These are phyloP conservation scores for Zalerion maritima DNA, from an alignment of 495 filamentous ascomycete genomes.

Conservation along the genomic window DNA sequence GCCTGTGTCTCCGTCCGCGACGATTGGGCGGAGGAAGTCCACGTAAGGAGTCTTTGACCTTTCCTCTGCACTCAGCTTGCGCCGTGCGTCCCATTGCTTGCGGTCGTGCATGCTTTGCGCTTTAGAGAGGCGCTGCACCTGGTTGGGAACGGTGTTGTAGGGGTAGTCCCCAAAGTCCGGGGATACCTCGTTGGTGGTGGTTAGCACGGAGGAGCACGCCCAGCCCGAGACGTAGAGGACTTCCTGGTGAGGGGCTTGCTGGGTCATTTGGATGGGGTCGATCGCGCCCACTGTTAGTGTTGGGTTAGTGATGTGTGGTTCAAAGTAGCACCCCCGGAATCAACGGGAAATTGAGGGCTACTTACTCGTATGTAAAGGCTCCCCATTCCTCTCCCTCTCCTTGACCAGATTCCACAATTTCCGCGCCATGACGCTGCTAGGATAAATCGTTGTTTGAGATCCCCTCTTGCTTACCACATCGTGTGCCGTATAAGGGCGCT, in stretches of 20 bases:
- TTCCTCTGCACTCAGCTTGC: slow-evolving; percentile 58
- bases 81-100: slow-evolving; percentile 76
- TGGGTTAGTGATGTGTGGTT: background rate
- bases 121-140: slow-evolving; percentile 90
- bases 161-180: slow-evolving; percentile 97
- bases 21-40: slow-evolving; percentile 86
- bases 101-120: slow-evolving; percentile 94
- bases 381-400: slow-evolving; percentile 53
- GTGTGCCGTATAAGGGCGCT: slow-evolving; percentile 74
- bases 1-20: slow-evolving; percentile 96
- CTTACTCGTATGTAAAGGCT: slow-evolving; percentile 85
- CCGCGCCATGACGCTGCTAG: slow-evolving; percentile 81
- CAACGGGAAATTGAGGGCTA: too few relatives aligned
- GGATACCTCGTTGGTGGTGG: slow-evolving; percentile 89
- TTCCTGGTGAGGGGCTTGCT: slow-evolving; percentile 92
- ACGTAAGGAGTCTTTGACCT: slow-evolving; percentile 62
- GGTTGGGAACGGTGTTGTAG: slow-evolving; percentile 96
- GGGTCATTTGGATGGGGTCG: slow-evolving; percentile 97
- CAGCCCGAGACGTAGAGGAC: slow-evolving; percentile 91
- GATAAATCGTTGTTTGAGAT: slow-evolving; percentile 70
- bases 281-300: slow-evolving; percentile 70
- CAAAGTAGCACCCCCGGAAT: background rate
- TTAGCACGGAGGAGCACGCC: slow-evolving; percentile 88
- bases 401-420: slow-evolving; percentile 85
- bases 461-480: slow-evolving; percentile 91